Conservation (phyloP, 164 flowering plant species). For the Nymphaea colorata region DNA sequence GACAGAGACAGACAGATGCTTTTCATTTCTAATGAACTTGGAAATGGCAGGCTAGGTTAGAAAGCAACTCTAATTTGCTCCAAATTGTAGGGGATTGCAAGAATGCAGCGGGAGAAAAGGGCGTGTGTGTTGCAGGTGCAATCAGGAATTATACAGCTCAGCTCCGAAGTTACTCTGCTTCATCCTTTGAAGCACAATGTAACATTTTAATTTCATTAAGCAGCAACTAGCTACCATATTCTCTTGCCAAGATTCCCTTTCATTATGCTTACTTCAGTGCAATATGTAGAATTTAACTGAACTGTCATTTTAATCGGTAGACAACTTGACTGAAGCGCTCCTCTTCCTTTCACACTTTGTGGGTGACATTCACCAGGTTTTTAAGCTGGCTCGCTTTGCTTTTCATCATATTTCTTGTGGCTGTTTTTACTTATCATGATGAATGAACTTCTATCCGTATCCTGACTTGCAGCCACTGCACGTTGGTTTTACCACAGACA, state of each 20-base stretch:
- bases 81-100: slow-evolving; percentile 68
- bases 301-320: slow-evolving; percentile 18
- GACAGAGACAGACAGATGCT: too few relatives aligned
- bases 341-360: slow-evolving; percentile 81
- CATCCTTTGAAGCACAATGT: slow-evolving; percentile 28
- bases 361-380: slow-evolving; percentile 89
- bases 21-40: too few relatives aligned
- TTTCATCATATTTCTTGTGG: too few relatives aligned
- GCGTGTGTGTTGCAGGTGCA: slow-evolving; percentile 76
- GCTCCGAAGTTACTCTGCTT: slow-evolving; percentile 42
- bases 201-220: neutral
- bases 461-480: slow-evolving; percentile 63
- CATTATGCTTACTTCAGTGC: too few relatives aligned
- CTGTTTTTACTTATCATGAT: too few relatives aligned
- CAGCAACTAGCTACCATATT: neutral
- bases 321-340: slow-evolving; percentile 80
- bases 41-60: too few relatives aligned
- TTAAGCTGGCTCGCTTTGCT: neutral
- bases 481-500: slow-evolving; percentile 66
- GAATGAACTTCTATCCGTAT: too few relatives aligned
- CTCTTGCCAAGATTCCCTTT: neutral
- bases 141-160: slow-evolving; percentile 72
- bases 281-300: too few relatives aligned
- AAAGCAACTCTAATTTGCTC: too few relatives aligned
- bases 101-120: slow-evolving; percentile 54